Percentiles rank a stretch among this genome's conserved stretches.
These are phyloP conservation scores for Phyllosticta paracitricarpa DNA, from an alignment of 2,329 filamentous ascomycete genomes.

Conservation along the genomic window DNA sequence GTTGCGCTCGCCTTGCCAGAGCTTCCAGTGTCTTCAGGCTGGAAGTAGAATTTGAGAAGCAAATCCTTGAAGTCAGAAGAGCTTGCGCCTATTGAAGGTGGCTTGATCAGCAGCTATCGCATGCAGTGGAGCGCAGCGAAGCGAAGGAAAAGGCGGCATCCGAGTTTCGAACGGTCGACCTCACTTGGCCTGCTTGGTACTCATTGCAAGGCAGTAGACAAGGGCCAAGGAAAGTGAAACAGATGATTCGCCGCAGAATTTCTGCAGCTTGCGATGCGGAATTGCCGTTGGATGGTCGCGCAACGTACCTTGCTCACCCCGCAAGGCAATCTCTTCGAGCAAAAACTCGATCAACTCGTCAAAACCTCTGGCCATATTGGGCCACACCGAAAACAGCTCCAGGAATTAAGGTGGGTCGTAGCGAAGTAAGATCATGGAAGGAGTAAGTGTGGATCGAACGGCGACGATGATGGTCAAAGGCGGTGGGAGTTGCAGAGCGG, in stretches of 20 bases:
- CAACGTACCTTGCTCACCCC: constrained; percentile 47
- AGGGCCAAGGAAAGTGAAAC: neutral
- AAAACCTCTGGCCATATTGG: constrained; percentile 28
- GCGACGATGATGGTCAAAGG: neutral
- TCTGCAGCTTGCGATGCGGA: constrained; percentile 1
- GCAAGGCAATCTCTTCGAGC: constrained; percentile 49
- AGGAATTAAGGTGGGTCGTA: neutral
- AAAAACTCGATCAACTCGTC: constrained; percentile 49
- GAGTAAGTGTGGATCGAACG: constrained; percentile 7
- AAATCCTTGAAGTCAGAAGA: constrained; percentile 31
- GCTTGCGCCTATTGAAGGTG: constrained; percentile 26
- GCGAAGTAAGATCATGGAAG: constrained; percentile 2
- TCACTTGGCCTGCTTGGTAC: neutral
- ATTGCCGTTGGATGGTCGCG: neutral
- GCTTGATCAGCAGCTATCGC: neutral
- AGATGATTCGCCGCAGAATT: constrained; percentile 9
- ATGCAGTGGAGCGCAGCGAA: constrained; percentile 6
- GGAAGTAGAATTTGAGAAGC: constrained; percentile 27
- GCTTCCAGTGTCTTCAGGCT: constrained; percentile 8
- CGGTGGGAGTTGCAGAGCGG: neutral
- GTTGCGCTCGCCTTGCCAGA: neutral
- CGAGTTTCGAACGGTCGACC: constrained; percentile 10
- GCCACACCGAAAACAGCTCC: neutral
- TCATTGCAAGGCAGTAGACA: neutral
- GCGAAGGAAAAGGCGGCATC: constrained; percentile 4